These are phyloP conservation scores for Kuraishia borneana DNA, from an alignment of 805 yeast genomes.

Conservation along the genomic window DNA sequence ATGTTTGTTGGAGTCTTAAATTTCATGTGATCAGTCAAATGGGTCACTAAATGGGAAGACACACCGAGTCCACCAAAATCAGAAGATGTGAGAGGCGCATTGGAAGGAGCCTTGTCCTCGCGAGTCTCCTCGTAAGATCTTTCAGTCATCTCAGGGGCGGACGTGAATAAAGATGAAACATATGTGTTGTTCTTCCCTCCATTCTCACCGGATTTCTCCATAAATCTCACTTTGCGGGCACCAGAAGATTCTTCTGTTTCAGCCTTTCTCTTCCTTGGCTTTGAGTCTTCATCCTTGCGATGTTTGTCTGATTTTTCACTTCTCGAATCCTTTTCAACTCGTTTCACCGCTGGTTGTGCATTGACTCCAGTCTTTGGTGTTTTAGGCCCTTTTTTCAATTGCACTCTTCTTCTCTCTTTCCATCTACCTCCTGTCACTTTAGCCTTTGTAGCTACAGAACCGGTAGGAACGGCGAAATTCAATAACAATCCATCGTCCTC, in stretches of 20 bases:
- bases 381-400: slow-evolving; percentile 19
- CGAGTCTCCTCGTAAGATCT: slow-evolving; percentile 16
- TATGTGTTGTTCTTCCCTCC: slow-evolving; percentile 53
- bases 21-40: slow-evolving; percentile 43
- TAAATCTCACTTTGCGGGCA: slow-evolving; percentile 24
- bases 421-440: slow-evolving; percentile 67
- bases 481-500: slow-evolving; percentile 64
- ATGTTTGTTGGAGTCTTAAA: slow-evolving; percentile 72
- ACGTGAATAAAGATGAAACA: slow-evolving; percentile 79
- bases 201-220: slow-evolving; percentile 37
- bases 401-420: slow-evolving; percentile 67
- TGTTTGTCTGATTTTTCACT: slow-evolving; percentile 2
- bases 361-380: slow-evolving; percentile 7
- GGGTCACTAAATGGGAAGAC: slow-evolving; percentile 36
- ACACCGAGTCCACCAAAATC: slow-evolving; percentile 68
- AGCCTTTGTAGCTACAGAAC: slow-evolving; percentile 12
- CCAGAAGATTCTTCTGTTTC: background rate
- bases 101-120: slow-evolving; percentile 49
- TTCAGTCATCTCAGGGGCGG: slow-evolving; percentile 42
- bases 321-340: slow-evolving; percentile 1
- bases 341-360: slow-evolving; percentile 3
- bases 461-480: slow-evolving; percentile 50
- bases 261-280: background rate
- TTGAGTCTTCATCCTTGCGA: slow-evolving; percentile 1
- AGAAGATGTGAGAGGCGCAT: slow-evolving; percentile 69